Evolutionary conservation across 352 stramenopile species (phyloP).

Genomic region (Globisporangium middletonii): DNA sequence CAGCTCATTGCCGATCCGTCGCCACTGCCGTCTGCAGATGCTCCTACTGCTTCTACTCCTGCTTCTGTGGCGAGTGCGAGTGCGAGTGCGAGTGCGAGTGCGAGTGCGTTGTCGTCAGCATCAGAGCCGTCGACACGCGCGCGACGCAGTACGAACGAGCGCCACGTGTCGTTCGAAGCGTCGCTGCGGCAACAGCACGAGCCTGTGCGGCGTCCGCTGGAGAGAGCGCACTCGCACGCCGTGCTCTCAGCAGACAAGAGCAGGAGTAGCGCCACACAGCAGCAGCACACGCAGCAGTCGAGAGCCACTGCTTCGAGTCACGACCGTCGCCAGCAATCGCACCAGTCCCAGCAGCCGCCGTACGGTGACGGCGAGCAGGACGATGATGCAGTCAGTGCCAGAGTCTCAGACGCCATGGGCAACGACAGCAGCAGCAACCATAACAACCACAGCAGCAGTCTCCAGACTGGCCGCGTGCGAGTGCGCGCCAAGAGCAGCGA

Average conservation of each 20-base stretch:
- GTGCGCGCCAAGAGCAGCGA: conserved; percentile 9
- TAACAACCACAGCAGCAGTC: not conserved
- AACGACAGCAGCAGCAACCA: not conserved
- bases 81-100: no score
- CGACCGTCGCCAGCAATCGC: not conserved
- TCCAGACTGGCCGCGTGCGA: not conserved
- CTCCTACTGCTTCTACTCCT: no score
- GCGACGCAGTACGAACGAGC: not conserved
- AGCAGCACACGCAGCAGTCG: not conserved
- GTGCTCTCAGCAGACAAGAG: not conserved
- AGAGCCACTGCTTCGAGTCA: not conserved
- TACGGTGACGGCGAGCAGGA: no score
- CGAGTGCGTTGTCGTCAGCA: no score
- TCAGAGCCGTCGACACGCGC: not conserved
- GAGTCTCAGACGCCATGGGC: no score
- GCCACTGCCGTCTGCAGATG: not conserved
- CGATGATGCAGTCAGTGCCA: no score
- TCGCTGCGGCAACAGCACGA: conserved; percentile 6
- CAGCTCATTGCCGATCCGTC: conserved; percentile 35
- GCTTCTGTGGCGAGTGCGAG: no score
- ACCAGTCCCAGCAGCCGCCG: no score
- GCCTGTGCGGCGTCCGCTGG: not conserved
- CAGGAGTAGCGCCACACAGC: not conserved
- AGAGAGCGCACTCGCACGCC: conserved; percentile 8
- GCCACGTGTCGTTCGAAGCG: conserved; percentile 7